Conservation (phyloP, 2,329 filamentous ascomycete genomes). For the Beauveria australis region DNA sequence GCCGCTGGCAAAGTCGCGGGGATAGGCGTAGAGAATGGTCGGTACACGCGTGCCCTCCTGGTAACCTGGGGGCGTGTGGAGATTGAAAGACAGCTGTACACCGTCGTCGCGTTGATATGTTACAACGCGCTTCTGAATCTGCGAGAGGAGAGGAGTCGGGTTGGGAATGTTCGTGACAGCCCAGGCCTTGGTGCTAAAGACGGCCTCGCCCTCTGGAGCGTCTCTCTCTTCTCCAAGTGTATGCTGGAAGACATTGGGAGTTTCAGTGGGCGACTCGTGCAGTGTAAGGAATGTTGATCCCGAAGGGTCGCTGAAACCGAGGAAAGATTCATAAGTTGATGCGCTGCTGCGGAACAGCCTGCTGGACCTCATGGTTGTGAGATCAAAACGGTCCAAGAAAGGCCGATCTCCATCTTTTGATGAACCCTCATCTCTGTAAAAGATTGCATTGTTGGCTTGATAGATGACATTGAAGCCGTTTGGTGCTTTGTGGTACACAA, state of each 20-base stretch:
- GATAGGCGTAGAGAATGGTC: constrained; percentile 8
- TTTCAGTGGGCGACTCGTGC: not conserved
- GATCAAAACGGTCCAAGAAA: constrained; percentile 2
- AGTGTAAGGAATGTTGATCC: not conserved
- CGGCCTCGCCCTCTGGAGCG: not conserved
- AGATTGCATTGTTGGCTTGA: not conserved
- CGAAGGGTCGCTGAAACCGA: not conserved
- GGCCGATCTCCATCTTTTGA: constrained; percentile 5
- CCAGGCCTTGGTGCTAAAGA: not conserved
- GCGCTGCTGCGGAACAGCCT: constrained; percentile 6
- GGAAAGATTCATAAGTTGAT: constrained; percentile 1
- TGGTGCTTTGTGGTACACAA: not conserved
- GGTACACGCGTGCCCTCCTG: constrained; percentile 3
- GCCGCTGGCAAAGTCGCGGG: constrained; percentile 2
- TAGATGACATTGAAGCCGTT: not conserved
- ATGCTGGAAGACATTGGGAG: constrained; percentile 3
- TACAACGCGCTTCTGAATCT: constrained; percentile 34
- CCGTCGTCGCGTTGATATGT: constrained; percentile 7
- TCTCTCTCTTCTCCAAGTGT: not conserved
- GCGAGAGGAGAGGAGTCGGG: constrained; percentile 41
- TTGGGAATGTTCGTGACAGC: not conserved
- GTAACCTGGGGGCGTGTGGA: constrained; percentile 6
- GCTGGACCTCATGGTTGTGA: not conserved
- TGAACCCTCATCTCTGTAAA: not conserved
- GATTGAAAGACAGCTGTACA: not conserved